Conservation (phyloP, 305 asterid species). For the Fraxinus albicans region DNA sequence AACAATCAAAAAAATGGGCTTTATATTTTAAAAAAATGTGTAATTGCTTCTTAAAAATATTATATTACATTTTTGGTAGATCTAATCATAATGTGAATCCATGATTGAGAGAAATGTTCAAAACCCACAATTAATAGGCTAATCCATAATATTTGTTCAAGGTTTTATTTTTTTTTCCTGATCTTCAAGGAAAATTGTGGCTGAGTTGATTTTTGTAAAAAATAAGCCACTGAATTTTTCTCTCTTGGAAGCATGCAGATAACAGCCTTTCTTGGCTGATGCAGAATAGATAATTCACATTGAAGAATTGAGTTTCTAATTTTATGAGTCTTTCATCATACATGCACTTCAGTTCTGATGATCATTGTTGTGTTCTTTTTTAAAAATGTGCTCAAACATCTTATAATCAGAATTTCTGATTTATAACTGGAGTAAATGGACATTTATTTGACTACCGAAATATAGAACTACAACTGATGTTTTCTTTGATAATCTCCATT, state of each 20-base stretch:
- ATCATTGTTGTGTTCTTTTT: not conserved
- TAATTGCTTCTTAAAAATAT: not conserved
- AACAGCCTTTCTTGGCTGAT: not conserved
- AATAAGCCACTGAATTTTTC: not conserved
- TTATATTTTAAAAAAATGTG: not conserved
- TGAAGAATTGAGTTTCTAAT: not conserved
- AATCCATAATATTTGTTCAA: not conserved
- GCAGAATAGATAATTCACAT: not conserved
- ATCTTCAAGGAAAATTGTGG: not conserved
- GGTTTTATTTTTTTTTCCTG: conserved; percentile 10
- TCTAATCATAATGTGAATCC: not conserved
- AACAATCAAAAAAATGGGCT: not conserved
- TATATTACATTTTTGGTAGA: not conserved
- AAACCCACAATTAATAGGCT: not conserved
- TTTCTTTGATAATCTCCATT: conserved; percentile 2
- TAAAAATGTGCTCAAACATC: not conserved
- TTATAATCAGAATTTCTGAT: conserved; percentile 5
- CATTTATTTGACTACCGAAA: conserved; percentile 1
- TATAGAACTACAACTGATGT: conserved; percentile 7
- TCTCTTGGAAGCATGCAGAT: not conserved
- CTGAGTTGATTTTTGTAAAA: not conserved
- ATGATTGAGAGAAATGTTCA: not conserved
- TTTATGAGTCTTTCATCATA: conserved; percentile 12
- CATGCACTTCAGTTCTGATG: not conserved
- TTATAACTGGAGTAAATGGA: conserved; percentile 1